Conservation (phyloP, 768 basidiomycete genomes). For the Rhizopogon salebrosus region DNA sequence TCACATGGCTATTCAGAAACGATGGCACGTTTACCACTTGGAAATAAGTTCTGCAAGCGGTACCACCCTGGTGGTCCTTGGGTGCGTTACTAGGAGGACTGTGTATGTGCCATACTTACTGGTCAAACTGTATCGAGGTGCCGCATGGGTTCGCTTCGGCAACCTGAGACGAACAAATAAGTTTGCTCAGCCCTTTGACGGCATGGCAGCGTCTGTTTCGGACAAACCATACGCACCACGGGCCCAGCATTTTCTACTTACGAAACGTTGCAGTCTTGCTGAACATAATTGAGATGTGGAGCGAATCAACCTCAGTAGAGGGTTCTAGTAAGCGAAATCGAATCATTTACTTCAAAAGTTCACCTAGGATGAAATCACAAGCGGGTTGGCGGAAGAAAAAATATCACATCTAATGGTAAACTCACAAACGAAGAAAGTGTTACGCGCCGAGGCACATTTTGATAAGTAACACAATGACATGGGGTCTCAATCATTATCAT, state of each 20-base stretch:
- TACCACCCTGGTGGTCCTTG: neutral
- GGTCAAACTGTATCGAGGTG: neutral
- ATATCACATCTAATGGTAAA: neutral
- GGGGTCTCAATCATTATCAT: slow-evolving; percentile 11
- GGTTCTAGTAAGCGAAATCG: neutral
- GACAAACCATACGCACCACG: neutral
- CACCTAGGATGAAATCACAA: neutral
- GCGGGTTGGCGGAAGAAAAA: neutral
- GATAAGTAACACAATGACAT: neutral
- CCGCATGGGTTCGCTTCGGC: neutral
- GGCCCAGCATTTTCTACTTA: neutral
- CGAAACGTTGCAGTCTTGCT: neutral
- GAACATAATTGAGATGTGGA: neutral
- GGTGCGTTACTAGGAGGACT: neutral
- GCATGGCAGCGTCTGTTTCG: neutral
- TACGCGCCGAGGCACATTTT: neutral
- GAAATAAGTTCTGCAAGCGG: neutral
- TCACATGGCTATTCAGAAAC: neutral
- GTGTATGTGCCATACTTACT: neutral
- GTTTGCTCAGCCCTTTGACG: neutral
- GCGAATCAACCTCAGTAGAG: neutral
- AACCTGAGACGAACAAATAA: neutral
- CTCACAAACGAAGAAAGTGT: neutral
- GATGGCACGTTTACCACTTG: neutral
- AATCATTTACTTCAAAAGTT: neutral